These are phyloP conservation scores for Tranzscheliella williamsii DNA, from an alignment of 1,284 basidiomycete species.

Conservation along the genomic window DNA sequence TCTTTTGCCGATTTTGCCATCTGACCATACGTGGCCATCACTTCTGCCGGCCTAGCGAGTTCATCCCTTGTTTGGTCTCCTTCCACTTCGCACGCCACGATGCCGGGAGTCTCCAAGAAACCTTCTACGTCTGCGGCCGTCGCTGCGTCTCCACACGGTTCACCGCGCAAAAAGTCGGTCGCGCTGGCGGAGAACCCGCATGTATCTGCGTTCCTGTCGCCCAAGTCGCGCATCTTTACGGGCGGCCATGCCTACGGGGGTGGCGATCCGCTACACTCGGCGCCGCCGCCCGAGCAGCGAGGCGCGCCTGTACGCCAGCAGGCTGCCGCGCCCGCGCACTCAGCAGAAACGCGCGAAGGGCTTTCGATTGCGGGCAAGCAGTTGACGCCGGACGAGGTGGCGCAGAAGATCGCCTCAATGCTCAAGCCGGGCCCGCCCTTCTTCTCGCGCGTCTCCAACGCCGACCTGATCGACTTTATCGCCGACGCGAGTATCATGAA, in stretches of 20 bases:
- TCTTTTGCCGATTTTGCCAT: too few relatives aligned
- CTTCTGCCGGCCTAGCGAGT: too few relatives aligned
- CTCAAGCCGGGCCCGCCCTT: conserved; percentile 53
- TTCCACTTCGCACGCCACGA: too few relatives aligned
- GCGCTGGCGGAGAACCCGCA: conserved; percentile 30
- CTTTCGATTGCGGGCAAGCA: conserved; percentile 29
- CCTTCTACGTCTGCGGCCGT: too few relatives aligned
- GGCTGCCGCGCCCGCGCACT: conserved; percentile 1
- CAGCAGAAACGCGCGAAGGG: too few relatives aligned
- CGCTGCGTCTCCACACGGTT: not conserved
- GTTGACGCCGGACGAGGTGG: conserved; percentile 41
- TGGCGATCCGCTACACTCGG: not conserved
- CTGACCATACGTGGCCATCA: too few relatives aligned
- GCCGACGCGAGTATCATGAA: conserved; percentile 46
- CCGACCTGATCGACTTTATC: conserved; percentile 46
- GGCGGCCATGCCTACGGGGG: conserved; percentile 25
- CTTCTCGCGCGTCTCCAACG: conserved; percentile 44
- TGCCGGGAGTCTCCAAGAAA: conserved; percentile 1
- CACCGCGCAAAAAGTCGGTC: conserved; percentile 23
- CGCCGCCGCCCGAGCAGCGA: too few relatives aligned
- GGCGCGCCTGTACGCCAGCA: too few relatives aligned
- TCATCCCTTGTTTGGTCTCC: too few relatives aligned
- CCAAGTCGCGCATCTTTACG: conserved; percentile 41
- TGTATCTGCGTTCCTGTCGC: conserved; percentile 44
- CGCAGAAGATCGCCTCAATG: conserved; percentile 49